Conservation (phyloP, 78 protist species). For the Dictyostelium purpureum region DNA sequence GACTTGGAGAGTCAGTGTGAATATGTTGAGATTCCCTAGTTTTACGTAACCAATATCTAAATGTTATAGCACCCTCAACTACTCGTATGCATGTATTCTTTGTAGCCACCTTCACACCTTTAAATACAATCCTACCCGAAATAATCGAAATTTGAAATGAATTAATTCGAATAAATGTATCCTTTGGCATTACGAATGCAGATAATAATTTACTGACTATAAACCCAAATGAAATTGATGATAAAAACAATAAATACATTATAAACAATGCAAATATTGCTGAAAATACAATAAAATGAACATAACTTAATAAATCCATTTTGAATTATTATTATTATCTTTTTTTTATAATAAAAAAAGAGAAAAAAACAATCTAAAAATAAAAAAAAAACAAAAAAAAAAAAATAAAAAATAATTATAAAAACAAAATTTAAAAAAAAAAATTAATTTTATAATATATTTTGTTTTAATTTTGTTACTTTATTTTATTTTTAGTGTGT, state of each 20-base stretch:
- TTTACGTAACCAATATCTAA: conserved; percentile 49
- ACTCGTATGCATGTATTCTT: conserved; percentile 55
- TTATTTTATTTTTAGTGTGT: no score
- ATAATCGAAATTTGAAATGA: conserved; percentile 49
- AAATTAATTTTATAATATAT: no score
- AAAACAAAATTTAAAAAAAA: no score
- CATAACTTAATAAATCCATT: conserved; percentile 17
- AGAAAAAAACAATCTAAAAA: background rate
- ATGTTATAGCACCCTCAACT: conserved; percentile 45
- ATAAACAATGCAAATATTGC: conserved; percentile 51
- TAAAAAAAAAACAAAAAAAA: background rate
- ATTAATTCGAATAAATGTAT: conserved; percentile 26
- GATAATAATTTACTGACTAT: conserved; percentile 36
- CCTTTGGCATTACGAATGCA: conserved; percentile 51
- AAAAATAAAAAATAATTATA: background rate
- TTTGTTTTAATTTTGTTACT: background rate
- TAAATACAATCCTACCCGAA: conserved; percentile 44
- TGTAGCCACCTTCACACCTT: conserved; percentile 66
- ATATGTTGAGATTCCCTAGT: conserved; percentile 36
- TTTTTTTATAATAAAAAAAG: background rate
- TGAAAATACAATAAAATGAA: conserved; percentile 53
- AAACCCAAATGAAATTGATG: conserved; percentile 63
- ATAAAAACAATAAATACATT: conserved; percentile 55
- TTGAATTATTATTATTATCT: no score
- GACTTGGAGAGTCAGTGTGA: conserved; percentile 26